Evolutionary conservation across 2,329 filamentous ascomycete species (phyloP).

Genomic region (Cordyceps militaris): DNA sequence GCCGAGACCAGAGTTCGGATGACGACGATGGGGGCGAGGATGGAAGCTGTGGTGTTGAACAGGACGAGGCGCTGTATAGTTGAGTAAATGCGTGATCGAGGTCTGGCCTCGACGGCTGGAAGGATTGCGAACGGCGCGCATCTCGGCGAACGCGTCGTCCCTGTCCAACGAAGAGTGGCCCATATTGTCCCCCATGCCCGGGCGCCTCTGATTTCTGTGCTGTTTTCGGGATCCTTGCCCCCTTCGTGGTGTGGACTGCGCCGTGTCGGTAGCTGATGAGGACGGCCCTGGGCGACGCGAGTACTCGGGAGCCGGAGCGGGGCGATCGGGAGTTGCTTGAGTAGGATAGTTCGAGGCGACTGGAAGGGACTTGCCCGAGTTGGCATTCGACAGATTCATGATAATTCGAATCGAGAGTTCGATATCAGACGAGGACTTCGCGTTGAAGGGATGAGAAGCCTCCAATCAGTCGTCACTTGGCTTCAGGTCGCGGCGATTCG

Average conservation of each 20-base stretch:
- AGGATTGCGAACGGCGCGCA: conserved; percentile 51
- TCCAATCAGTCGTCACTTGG: conserved; percentile 17
- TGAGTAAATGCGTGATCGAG: conserved; percentile 93
- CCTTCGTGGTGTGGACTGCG: conserved; percentile 55
- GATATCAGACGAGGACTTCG: not conserved
- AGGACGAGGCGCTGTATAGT: conserved; percentile 74
- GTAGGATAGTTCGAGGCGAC: conserved; percentile 34
- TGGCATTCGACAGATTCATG: conserved; percentile 29
- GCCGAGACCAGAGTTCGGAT: conserved; percentile 75
- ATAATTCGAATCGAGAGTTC: conserved; percentile 10
- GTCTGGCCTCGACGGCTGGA: conserved; percentile 82
- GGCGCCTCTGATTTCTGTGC: conserved; percentile 74
- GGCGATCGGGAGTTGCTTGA: conserved; percentile 33
- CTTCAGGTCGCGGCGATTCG: conserved; percentile 14
- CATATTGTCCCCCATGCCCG: conserved; percentile 38
- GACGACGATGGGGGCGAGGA: conserved; percentile 56
- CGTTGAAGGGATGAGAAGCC: conserved; percentile 9
- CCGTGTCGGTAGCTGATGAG: conserved; percentile 23
- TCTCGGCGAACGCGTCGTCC: conserved; percentile 83
- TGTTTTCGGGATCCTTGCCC: conserved; percentile 71
- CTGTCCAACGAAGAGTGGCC: conserved; percentile 45
- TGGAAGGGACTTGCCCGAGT: conserved; percentile 46
- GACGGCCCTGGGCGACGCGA: conserved; percentile 39
- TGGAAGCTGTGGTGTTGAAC: conserved; percentile 50
- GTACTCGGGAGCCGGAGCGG: conserved; percentile 42